Evolutionary conservation across 164 flowering plant genomes (phyloP).

Genomic region (Vitis vinifera): ASM3070453v1 NC_081805.1:7746501-7747000

Average conservation of each 20-base stretch:
- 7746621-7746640: slow-evolving; percentile 62
- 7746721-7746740: slow-evolving; percentile 69
- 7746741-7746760: slow-evolving; percentile 57
- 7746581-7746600: slow-evolving; percentile 70
- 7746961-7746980: slow-evolving; percentile 61
- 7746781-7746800: slow-evolving; percentile 61
- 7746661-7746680: not conserved
- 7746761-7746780: slow-evolving; percentile 46
- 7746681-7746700: slow-evolving; percentile 6
- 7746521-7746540: slow-evolving; percentile 78
- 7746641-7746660: slow-evolving; percentile 5
- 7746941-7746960: slow-evolving; percentile 34
- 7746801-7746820: slow-evolving; percentile 59
- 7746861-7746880: slow-evolving; percentile 30
- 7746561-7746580: slow-evolving; percentile 63
- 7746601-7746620: slow-evolving; percentile 56
- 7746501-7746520: slow-evolving; percentile 36
- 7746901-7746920: slow-evolving; percentile 77
- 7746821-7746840: slow-evolving; percentile 45
- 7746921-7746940: slow-evolving; percentile 60
- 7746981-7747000: slow-evolving; percentile 60
- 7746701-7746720: not conserved
- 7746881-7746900: slow-evolving; percentile 62
- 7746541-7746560: slow-evolving; percentile 93
- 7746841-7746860: slow-evolving; percentile 13